A percentile compares a stretch with the other conserved stretches of the same genome.
Evolutionary conservation across 345 rosid species (phyloP).

Genomic region (Pistacia integerrima): DNA sequence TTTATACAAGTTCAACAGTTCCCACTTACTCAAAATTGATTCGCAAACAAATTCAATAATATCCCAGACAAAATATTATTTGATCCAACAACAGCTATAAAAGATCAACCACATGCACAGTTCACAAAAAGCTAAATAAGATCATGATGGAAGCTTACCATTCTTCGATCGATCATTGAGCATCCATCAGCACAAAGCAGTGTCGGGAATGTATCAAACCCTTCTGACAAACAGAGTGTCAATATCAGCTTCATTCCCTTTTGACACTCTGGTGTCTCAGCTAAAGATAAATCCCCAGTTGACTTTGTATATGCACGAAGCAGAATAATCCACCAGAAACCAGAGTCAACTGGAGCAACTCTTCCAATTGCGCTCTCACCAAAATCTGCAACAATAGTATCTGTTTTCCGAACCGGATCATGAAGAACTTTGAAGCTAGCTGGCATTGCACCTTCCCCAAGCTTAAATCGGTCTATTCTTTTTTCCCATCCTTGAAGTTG

Average conservation of each 20-base stretch:
- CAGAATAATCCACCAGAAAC: constrained; percentile 88
- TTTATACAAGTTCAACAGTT: background rate
- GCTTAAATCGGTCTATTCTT: constrained; percentile 69
- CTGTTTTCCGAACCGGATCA: constrained; percentile 62
- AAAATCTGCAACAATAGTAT: constrained; percentile 65
- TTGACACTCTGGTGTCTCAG: constrained; percentile 74
- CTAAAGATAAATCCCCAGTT: constrained; percentile 59
- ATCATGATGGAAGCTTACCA: constrained; percentile 44
- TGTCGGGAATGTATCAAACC: constrained; percentile 80
- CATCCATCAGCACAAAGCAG: constrained; percentile 79
- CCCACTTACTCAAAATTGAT: background rate
- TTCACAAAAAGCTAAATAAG: background rate
- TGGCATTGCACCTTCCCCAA: constrained; percentile 83
- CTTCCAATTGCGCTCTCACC: constrained; percentile 84
- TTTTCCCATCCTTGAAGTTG: constrained; percentile 82
- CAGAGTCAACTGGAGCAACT: constrained; percentile 86
- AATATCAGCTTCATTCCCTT: constrained; percentile 73
- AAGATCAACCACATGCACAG: background rate
- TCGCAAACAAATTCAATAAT: background rate
- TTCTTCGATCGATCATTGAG: constrained; percentile 83
- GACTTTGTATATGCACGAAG: constrained; percentile 84
- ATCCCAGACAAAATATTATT: background rate
- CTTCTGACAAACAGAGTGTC: constrained; percentile 67
- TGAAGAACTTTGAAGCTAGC: constrained; percentile 86
- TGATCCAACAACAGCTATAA: background rate